Conservation (phyloP, 2,329 filamentous ascomycete genomes). For the Fusarium virguliforme region DNA sequence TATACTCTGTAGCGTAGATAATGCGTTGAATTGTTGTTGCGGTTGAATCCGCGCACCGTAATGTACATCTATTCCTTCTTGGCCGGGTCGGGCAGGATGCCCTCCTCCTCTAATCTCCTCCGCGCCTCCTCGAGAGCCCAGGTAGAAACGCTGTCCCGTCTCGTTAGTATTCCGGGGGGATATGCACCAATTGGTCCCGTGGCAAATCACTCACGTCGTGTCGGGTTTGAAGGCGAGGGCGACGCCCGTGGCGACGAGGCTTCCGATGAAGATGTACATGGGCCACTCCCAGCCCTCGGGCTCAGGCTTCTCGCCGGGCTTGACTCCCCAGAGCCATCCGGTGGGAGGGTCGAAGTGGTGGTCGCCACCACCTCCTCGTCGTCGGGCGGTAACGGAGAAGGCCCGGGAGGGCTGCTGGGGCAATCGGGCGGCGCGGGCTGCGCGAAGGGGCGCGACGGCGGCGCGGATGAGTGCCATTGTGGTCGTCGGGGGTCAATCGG, state of each 20-base stretch:
- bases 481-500: conserved; percentile 36
- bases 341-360: conserved; percentile 89
- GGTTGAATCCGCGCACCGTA: conserved; percentile 9
- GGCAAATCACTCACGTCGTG: conserved; percentile 84
- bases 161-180: conserved; percentile 49
- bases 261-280: conserved; percentile 88
- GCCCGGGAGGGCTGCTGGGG: conserved; percentile 57
- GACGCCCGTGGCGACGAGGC: conserved; percentile 79
- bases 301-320: conserved; percentile 95
- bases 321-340: conserved; percentile 94
- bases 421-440: conserved; percentile 58
- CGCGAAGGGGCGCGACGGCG: conserved; percentile 57
- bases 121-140: conserved; percentile 98
- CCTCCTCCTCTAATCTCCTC: conserved; percentile 94
- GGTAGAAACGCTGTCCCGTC: conserved; percentile 86
- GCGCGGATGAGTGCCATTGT: conserved; percentile 59
- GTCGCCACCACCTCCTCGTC: conserved; percentile 65
- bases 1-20: conserved; percentile 56
- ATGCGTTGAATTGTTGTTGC: conserved; percentile 25
- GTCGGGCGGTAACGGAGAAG: conserved; percentile 64
- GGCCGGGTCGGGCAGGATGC: conserved; percentile 86
- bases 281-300: conserved; percentile 96
- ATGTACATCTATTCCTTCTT: conserved; percentile 61
- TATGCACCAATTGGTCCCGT: conserved; percentile 22
- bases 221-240: conserved; percentile 98